Evolutionary conservation across 1,284 basidiomycete genomes (phyloP), one percentile per base, ranked within the genome.

Genomic region (Pisolithus thermaeus): DNA sequence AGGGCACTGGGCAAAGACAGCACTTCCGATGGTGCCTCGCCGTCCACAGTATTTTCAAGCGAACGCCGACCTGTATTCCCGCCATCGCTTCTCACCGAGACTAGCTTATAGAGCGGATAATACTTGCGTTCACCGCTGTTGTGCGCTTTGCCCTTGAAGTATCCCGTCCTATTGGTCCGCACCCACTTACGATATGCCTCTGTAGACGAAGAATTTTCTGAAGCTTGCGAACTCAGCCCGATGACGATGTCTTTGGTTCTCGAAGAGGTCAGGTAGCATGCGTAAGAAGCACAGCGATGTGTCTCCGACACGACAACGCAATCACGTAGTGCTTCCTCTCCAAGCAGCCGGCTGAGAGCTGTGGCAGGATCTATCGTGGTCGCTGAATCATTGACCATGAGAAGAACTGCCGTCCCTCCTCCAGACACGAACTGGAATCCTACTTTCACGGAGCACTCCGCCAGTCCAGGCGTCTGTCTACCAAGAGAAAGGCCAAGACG

Each of bases 231-330:
- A 37, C 46, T 57, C 28, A 67, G 50, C 4, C 63, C 63, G 18
- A 67, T 50, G 12, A 59, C 59, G 30, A 67, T 46, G 14, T 56
- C 56, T 23, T 49, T 53, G 11, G 49, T 53, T 6, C 16, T 51
- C n/a, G 57, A 28, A 2, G 60, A 42, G 8, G 63, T 55, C n/a
- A 66, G 59, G 45, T 61, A 57, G 11, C 64, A 62, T 6, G 65
- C 65, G 52, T 64, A 68, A 6, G 65, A 64, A 4, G 62, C 58
- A 53, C 63, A 65, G 11, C 50, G 48, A 51, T 68, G 66, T 11
- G 64, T 63, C 50, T 68, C 62, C 12, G 66, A 66, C 11, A 68
- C 65, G 46, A 67, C 51, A 32, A 67, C 65, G 25, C 50, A 43
- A 20, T 54, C 59, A 25, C 56, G 57, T 46, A 63, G 59, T 7